These are phyloP conservation scores for Exophiala aquamarina DNA, from an alignment of 2,329 filamentous ascomycete genomes.

Conservation along the genomic window DNA sequence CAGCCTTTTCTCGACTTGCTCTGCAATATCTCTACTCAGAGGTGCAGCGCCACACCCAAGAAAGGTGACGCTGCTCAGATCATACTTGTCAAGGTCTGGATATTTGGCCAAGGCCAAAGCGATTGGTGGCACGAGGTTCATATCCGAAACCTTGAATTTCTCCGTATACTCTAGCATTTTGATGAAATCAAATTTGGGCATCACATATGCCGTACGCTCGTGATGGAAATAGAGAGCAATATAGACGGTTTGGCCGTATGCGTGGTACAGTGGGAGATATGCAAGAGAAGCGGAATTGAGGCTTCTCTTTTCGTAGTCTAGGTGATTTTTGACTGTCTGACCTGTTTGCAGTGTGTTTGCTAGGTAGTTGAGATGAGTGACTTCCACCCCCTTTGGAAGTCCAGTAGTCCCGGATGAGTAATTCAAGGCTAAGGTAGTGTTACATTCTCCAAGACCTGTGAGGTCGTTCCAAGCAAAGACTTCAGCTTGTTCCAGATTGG, in stretches of 20 bases:
- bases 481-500: too few species aligned
- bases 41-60: constrained; percentile 58
- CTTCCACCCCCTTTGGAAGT: constrained; percentile 50
- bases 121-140: constrained; percentile 59
- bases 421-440: too few species aligned
- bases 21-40: constrained; percentile 55
- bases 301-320: constrained; percentile 28
- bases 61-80: constrained; percentile 52
- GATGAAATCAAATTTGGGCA: constrained; percentile 57
- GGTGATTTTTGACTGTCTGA: constrained; percentile 57
- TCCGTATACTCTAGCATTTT: constrained; percentile 54
- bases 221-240: constrained; percentile 42
- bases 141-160: constrained; percentile 52
- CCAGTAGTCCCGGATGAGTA: constrained; percentile 54
- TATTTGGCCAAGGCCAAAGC: constrained; percentile 60
- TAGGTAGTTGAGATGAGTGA: constrained; percentile 50
- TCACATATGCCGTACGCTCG: constrained; percentile 63
- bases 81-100: constrained; percentile 49
- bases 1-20: constrained; percentile 51
- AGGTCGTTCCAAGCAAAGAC: too few species aligned
- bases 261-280: constrained; percentile 47
- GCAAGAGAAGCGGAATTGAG: constrained; percentile 40
- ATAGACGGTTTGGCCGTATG: constrained; percentile 47
- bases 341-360: constrained; percentile 53
- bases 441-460: too few species aligned